Percentiles rank a stretch among this genome's conserved stretches.
Evolutionary conservation across 805 yeast species (phyloP).

Genomic region (Candida succiphila): DNA sequence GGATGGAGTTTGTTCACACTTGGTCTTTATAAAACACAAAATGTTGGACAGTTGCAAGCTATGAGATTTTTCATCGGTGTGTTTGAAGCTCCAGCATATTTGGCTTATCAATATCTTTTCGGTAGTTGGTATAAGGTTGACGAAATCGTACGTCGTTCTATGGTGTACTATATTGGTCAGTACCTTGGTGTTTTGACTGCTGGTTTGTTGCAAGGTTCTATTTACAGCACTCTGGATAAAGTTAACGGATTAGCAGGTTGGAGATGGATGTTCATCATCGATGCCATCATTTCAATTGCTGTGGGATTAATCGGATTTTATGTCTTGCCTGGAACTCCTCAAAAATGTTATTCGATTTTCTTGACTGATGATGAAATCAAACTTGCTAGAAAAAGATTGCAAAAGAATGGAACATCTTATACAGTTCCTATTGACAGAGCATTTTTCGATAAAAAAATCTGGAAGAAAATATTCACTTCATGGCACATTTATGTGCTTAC

Average conservation of each 20-base stretch:
- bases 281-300: slow-evolving; percentile 33
- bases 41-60: slow-evolving; percentile 15
- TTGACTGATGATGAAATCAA: slow-evolving; percentile 48
- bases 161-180: too few relatives aligned
- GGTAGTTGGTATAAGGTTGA: slow-evolving; percentile 28
- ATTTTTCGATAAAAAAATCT: slow-evolving; percentile 31
- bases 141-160: slow-evolving; percentile 18
- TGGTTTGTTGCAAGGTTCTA: slow-evolving; percentile 28
- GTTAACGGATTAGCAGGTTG: slow-evolving; percentile 41
- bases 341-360: slow-evolving; percentile 39
- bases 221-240: slow-evolving; percentile 30
- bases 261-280: slow-evolving; percentile 45
- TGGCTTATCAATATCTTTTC: slow-evolving; percentile 28
- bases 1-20: slow-evolving; percentile 30
- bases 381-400: slow-evolving; percentile 36
- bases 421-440: slow-evolving; percentile 13
- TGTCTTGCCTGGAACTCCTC: slow-evolving; percentile 57
- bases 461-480: slow-evolving; percentile 42
- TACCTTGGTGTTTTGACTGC: slow-evolving; percentile 29
- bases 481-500: slow-evolving; percentile 55
- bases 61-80: slow-evolving; percentile 29
- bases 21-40: slow-evolving; percentile 21
- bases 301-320: slow-evolving; percentile 17
- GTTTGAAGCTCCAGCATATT: slow-evolving; percentile 32
- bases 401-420: slow-evolving; percentile 22